Base-by-base conservation (phyloP, 176 grass and related monocot species). In the Phoenix dactylifera region DNA sequence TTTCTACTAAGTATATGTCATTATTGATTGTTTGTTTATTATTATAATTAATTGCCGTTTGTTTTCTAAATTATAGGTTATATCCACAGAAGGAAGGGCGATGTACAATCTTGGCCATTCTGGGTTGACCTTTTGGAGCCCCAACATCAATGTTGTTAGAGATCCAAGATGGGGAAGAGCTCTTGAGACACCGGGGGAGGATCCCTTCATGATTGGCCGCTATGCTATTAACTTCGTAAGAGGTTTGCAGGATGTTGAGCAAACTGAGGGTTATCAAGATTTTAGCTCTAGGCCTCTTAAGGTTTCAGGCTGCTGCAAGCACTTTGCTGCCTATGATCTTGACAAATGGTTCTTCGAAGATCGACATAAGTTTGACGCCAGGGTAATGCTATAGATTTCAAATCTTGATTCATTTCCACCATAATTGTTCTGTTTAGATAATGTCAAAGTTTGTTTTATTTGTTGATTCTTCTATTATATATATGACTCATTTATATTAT, bases 71-170 rank as follows among this genome's bases (percentile, higher is more conserved):
- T 26, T 16, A 22, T 16, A 59, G 57, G 25, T 15, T 59, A 7
- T 59, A 26, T 59, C 57, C 23, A 59, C 57, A 16, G 57, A 59
- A 24, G 57, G 15, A 15, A 24, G 57, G 15, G 57, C 57, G 4
- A 59, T 59, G 57, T 12, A 59, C 57, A 59, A 59, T 26, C 15
- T 59, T 6, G 57, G 57, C 23, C 9, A 26, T 15, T 22, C 57
- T 7, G 57, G 57, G 6, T 30, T 59, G 57, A 59, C 57, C 3
- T 59, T 59, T 59, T 59, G 57, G 57, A 59, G 57, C 57, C 57
- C 57, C 4, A 59, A 59, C 57, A 59, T 59, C 24, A 59, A 59
- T 24, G 24, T 30, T 15, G 57, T 59, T 22, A 30, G 57, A 24
- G 57, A 59, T 30, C 57, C 57, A 5, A 59, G 57, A 59, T 59